Evolutionary conservation across 495 filamentous ascomycete species (phyloP), one percentile per base, ranked within the genome.

Genomic region (Thermochaetoides thermophila): DNA sequence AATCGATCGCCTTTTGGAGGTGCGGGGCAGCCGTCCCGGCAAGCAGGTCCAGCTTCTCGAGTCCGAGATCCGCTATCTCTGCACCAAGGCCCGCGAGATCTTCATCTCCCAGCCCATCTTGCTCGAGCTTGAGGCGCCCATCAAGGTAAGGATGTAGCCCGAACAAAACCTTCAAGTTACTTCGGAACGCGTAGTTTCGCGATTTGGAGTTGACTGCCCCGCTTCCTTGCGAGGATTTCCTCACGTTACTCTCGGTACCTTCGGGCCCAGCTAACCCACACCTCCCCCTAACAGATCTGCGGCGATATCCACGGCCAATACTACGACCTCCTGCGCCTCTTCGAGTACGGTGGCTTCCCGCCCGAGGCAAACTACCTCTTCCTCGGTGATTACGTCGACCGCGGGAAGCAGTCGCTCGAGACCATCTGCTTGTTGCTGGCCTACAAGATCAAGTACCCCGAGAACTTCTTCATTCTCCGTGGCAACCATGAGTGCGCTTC

Each of bases 381-480:
- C 74, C 81, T 97, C 14, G 89, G 89, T 45, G 89, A 97, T 52
- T 97, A 97, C 53, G 89, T 97, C 48, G 89, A 97, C 59, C 78
- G 89, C 66, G 89, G 89, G 62, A 97, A 97, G 71, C 89, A 97
- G 65, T 96, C 91, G 3, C 78, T 97, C 21, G 89, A 97, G 70
- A 97, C 89, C 38, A 97, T 97, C 67, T 97, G 89, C 69, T 70
- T 97, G 36, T 74, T 97, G 32, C 74, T 97, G 8, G 89, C 89
- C 11, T 97, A 97, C 73, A 97, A 97, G 74, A 97, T 97, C 71
- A 96, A 96, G 67, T 97, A 95, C 56, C 89, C 89, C 23, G 89
- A 97, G 68, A 97, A 97, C 70, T 97, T 97, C 72, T 97, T 97
- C 68, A 81, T 97, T 47, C 72, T 97, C 28, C 81, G 89, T 44